phyloP scores from a whole-genome alignment of 2,329 filamentous ascomycete genomes.

The Plectosphaerella cucumerina region DNA sequence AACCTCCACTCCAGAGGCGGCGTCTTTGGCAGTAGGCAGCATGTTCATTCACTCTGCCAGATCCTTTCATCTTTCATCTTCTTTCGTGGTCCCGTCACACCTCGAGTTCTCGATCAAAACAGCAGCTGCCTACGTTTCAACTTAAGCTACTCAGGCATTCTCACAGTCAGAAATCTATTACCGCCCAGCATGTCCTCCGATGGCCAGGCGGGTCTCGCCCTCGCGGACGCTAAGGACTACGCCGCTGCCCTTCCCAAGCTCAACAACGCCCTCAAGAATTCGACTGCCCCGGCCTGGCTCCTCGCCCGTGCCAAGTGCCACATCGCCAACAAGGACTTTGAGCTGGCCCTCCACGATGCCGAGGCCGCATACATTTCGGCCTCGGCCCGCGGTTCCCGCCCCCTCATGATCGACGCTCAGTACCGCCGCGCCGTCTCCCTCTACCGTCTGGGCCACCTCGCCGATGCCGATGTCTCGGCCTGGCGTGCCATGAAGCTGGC shows the following conservation, averaged over 20 bases:
- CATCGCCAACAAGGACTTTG: slow-evolving; percentile 56
- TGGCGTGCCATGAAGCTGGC: slow-evolving; percentile 46
- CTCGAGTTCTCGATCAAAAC: neutral
- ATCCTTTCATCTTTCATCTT: too few species aligned
- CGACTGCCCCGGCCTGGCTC: slow-evolving; percentile 71
- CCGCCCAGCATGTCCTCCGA: slow-evolving; percentile 42
- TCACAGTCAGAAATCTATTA: neutral
- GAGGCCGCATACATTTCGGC: slow-evolving; percentile 61
- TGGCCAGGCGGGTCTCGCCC: slow-evolving; percentile 59
- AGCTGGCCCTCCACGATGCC: slow-evolving; percentile 65
- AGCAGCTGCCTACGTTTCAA: too few species aligned
- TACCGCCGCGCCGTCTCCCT: slow-evolving; percentile 74
- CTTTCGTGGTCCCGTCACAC: neutral
- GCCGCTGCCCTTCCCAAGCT: slow-evolving; percentile 63
- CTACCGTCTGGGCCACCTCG: slow-evolving; percentile 65
- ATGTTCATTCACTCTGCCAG: too few species aligned
- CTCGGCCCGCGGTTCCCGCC: slow-evolving; percentile 64
- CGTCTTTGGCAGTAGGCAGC: too few species aligned
- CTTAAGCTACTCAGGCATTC: neutral
- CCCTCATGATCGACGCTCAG: slow-evolving; percentile 76
- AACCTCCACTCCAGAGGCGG: slow-evolving; percentile 10
- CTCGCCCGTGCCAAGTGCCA: slow-evolving; percentile 78
- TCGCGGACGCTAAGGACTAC: slow-evolving; percentile 61
- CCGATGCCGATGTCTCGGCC: slow-evolving; percentile 71
- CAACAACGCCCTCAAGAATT: slow-evolving; percentile 61